Base-by-base conservation (phyloP, 805 yeast genomes). In the Clavispora fructus region DNA sequence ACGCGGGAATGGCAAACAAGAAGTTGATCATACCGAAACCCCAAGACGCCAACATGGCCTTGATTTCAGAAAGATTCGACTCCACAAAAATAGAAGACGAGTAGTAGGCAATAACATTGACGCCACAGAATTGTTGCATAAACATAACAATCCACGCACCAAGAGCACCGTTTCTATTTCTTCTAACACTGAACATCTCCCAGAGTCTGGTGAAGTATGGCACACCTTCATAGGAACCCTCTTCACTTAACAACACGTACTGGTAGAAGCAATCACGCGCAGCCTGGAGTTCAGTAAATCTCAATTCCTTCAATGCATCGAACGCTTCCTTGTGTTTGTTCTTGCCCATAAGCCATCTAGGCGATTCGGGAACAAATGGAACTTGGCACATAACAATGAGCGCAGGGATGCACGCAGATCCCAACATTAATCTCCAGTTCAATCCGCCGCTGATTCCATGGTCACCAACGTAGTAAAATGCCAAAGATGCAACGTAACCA, bases 121-220 rank as follows among this genome's bases (percentile, higher is more conserved):
- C 80, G 56, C 96, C 96, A 67, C 95, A 88, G 69, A 87, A 85
- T 63, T 88, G 95, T 69, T 88, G 96, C 88, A 85, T 84, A 60
- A 87, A 85, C 81, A 89, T 88, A 49, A 83, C 88, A 52, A 87
- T 75, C 78, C 85, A 84, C 4, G 95, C 80, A 45, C 87, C 95
- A 46, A 84, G 55, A 7, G 87, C 80, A 44, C 94, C 95, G 60
- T 88, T 85, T 67, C 95, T 79, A 64, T 86, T 87, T 72, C 96
- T 80, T 64, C 94, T 78, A 40, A 85, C 73, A 1, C 83, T 75
- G 61, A 87, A 72, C 71, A 87, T 69, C 61, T 83, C 86, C 43
- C 65, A 67, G 40, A 79, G 43, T 58, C 81, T 77, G 53, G 61
- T 67, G 56, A 58, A 60, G 46, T 75, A 73, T 19, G 81, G 73